Base-by-base conservation (phyloP, 805 yeast genomes). In the Hagleromyces aurorensis region DNA sequence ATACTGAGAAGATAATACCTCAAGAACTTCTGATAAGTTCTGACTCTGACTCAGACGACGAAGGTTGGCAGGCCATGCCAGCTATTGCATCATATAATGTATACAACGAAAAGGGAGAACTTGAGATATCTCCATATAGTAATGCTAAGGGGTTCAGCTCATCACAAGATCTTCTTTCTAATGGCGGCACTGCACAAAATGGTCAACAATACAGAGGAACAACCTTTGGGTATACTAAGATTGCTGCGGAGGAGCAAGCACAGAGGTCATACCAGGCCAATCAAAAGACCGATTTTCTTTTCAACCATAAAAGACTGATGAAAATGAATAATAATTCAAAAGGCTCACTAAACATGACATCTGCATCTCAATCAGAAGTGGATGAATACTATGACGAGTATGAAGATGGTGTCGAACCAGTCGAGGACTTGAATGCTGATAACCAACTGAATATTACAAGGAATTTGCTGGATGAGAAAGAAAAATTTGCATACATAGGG, bases 401-500 rank as follows among this genome's bases (percentile, higher is more conserved):
- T 17, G 59, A 54, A 28, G 59, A 62, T 10, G 65, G 55, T 26
- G 39, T 57, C 28, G 51, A 44, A 16, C 48, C 49, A 3, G 42
- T 43, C 17, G 44, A 46, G 13, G 69, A 67, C 13, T 42, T 61
- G 9, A 62, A 55, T 13, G 48, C 57, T 6, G 53, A 50, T 13
- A 41, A 46, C 28, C 93, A 87, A 33, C 61, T 91, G 40, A 72
- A 73, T 31, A 70, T 89, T 1, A 91, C 96, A 4, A 84, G 78
- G 51, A 71, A 75, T 14, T 71, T 91, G 72, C 65, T 91, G 10
- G 67, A 75, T 6, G 97, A 85, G 11, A 65, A 79, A 10, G 96
- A 91, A 53, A 78, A 83, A 46, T 78, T 87, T 38, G 97, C 97
- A 2, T 91, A 91, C 50, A 81, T 82, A 5, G 97, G 96, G 0